Conservation (phyloP, 1,139 yeast species). For the Ogataea hybrid region DNA sequence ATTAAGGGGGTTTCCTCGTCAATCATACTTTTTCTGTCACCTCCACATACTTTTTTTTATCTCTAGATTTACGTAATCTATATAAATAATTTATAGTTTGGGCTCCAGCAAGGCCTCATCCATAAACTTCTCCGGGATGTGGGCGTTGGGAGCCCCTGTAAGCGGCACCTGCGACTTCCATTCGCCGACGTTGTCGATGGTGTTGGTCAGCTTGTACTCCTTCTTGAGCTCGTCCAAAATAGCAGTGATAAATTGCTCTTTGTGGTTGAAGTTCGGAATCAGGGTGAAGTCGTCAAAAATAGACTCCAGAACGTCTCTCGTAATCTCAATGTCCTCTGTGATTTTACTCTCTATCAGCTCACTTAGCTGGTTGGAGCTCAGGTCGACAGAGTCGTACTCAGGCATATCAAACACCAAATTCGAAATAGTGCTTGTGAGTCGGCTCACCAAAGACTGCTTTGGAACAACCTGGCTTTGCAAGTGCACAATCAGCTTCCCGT, state of each 20-base stretch:
- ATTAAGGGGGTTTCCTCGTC: slow-evolving; percentile 6
- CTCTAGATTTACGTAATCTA: background rate
- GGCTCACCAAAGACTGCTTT: slow-evolving; percentile 16
- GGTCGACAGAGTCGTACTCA: slow-evolving; percentile 27
- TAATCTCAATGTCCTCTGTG: slow-evolving; percentile 9
- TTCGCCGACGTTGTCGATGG: slow-evolving; percentile 36
- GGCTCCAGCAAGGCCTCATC: slow-evolving; percentile 24
- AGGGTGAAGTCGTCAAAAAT: slow-evolving; percentile 18
- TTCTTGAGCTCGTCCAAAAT: slow-evolving; percentile 17
- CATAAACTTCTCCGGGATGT: slow-evolving; percentile 22
- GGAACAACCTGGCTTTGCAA: slow-evolving; percentile 58
- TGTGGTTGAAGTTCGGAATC: slow-evolving; percentile 20
- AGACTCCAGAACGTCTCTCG: slow-evolving; percentile 9
- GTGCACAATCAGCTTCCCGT: slow-evolving; percentile 59
- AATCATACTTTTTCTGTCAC: background rate
- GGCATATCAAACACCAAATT: slow-evolving; percentile 29
- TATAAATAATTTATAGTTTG: slow-evolving; percentile 20
- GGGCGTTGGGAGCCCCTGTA: slow-evolving; percentile 45
- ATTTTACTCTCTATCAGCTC: slow-evolving; percentile 16
- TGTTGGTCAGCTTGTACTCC: background rate
- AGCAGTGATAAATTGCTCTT: slow-evolving; percentile 17
- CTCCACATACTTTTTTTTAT: background rate
- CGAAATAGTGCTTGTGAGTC: slow-evolving; percentile 26
- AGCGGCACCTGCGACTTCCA: slow-evolving; percentile 43
- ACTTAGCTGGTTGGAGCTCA: slow-evolving; percentile 28